phyloP scores from a whole-genome alignment of 75 land plant genomes.

The Cunninghamia lanceolata region DNA sequence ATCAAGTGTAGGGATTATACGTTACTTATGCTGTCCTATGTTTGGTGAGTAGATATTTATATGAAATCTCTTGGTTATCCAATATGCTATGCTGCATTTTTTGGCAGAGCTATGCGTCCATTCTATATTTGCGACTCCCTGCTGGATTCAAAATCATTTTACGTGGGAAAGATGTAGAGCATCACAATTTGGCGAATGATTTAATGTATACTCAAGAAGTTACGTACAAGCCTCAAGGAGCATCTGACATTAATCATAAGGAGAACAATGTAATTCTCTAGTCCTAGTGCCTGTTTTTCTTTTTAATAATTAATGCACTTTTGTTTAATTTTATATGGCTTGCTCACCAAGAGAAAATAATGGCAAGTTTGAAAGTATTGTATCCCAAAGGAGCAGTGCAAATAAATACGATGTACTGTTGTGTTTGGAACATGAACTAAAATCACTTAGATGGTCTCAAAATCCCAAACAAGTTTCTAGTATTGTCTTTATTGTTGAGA shows the following conservation, averaged over 20 bases:
- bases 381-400: not conserved
- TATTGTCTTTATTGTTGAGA: not conserved
- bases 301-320: not conserved
- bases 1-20: not conserved
- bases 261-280: slow-evolving; percentile 47
- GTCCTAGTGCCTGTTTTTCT: not conserved
- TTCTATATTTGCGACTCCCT: slow-evolving; percentile 80
- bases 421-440: not conserved
- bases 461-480: not conserved
- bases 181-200: slow-evolving; percentile 85
- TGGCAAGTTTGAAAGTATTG: not conserved
- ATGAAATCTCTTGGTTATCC: not conserved
- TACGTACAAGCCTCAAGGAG: slow-evolving; percentile 71
- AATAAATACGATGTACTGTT: not conserved
- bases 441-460: not conserved
- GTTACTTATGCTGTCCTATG: not conserved
- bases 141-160: slow-evolving; percentile 64
- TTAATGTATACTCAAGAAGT: slow-evolving; percentile 68
- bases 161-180: slow-evolving; percentile 81
- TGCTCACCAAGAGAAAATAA: not conserved
- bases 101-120: slow-evolving; percentile 82
- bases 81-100: not conserved
- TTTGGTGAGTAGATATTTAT: not conserved
- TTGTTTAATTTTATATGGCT: not conserved
- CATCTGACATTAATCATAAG: slow-evolving; percentile 34